phyloP scores from a whole-genome alignment of 2,329 filamentous ascomycete species.

The Fusarium keratoplasticum region DNA sequence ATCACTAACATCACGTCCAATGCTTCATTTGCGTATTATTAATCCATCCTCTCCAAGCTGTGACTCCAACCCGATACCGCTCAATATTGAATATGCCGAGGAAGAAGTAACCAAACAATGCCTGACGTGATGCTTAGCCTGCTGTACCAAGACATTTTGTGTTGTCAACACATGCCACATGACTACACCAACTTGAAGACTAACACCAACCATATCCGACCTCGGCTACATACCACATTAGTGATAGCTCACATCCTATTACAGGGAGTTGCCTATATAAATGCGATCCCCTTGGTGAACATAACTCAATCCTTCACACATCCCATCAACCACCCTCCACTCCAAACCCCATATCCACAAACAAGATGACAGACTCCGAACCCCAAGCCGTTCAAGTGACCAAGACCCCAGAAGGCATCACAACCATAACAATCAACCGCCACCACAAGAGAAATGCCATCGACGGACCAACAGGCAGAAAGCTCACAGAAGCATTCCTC shows the following conservation, averaged over 20 bases:
- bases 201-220: background rate
- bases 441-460: slow-evolving; percentile 63
- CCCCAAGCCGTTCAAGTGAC: slow-evolving; percentile 29
- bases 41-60: background rate
- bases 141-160: background rate
- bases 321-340: background rate
- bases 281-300: background rate
- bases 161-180: background rate
- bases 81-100: background rate
- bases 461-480: slow-evolving; percentile 58
- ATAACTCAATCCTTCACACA: background rate
- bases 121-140: background rate
- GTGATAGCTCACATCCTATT: background rate
- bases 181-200: background rate
- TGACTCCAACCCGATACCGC: background rate
- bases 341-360: background rate
- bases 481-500: slow-evolving; percentile 60
- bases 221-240: background rate
- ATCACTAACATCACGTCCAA: background rate
- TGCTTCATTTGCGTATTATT: background rate
- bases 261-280: background rate
- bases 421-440: slow-evolving; percentile 67
- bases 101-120: background rate
- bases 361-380: background rate
- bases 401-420: slow-evolving; percentile 56